Percentiles rank a stretch among this genome's conserved stretches.
phyloP scores from a whole-genome alignment of 768 basidiomycete genomes.

The Lactarius evosmus region DNA sequence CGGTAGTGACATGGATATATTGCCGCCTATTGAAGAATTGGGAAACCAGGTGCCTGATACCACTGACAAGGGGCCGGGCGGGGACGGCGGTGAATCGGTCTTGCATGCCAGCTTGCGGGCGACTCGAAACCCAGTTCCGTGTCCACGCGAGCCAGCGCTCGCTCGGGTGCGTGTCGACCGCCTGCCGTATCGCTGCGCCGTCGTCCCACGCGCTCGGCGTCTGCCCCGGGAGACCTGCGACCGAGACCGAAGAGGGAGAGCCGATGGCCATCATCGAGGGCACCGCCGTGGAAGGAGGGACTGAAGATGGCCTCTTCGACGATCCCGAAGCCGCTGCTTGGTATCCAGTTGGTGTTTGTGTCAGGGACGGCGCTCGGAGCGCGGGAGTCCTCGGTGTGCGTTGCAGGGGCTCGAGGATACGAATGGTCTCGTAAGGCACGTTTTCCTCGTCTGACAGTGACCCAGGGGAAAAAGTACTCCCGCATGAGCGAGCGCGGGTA shows the following conservation, averaged over 20 bases:
- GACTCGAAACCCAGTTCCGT: slow-evolving; percentile 29
- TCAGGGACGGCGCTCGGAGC: not conserved
- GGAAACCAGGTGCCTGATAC: no score
- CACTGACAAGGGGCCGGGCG: no score
- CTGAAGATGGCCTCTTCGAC: slow-evolving; percentile 36
- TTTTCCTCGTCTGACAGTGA: no score
- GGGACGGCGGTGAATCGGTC: slow-evolving; percentile 46
- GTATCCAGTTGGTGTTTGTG: slow-evolving; percentile 11
- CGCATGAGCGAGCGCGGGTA: slow-evolving; percentile 14
- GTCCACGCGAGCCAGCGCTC: no score
- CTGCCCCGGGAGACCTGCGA: no score
- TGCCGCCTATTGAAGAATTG: no score
- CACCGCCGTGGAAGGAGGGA: not conserved
- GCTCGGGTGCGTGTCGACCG: slow-evolving; percentile 23
- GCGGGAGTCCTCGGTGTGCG: slow-evolving; percentile 11
- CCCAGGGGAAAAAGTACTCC: slow-evolving; percentile 1
- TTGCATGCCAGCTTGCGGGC: slow-evolving; percentile 19
- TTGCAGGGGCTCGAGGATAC: slow-evolving; percentile 43
- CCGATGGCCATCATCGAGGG: not conserved
- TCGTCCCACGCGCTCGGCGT: no score
- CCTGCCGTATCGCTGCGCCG: slow-evolving; percentile 26
- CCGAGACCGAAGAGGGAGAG: no score
- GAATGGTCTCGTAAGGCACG: slow-evolving; percentile 45
- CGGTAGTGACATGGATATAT: no score
- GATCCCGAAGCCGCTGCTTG: slow-evolving; percentile 47